Evolutionary conservation across 805 yeast species (phyloP).

Genomic region (Scheffersomyces lignosus): DNA sequence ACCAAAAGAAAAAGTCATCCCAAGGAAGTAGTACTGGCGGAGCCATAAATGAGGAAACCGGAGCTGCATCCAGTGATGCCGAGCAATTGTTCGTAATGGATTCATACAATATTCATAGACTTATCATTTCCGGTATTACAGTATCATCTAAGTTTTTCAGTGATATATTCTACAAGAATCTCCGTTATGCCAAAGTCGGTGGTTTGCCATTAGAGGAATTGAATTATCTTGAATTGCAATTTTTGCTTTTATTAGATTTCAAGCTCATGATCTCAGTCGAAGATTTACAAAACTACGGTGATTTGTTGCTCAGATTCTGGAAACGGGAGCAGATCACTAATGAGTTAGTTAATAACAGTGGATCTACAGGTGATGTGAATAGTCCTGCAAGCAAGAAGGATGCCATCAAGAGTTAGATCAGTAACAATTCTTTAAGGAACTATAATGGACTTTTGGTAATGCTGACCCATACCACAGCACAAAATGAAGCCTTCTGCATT

Average conservation of each 20-base stretch:
- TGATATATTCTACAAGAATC: slow-evolving; percentile 91
- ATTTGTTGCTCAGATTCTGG: slow-evolving; percentile 82
- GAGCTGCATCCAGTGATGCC: slow-evolving; percentile 11
- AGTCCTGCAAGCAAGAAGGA: neutral
- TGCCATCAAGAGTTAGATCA: neutral
- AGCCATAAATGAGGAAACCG: slow-evolving; percentile 10
- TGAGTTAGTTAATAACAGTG: slow-evolving; percentile 19
- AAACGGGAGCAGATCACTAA: slow-evolving; percentile 59
- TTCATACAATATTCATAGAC: slow-evolving; percentile 89
- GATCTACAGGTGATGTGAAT: neutral
- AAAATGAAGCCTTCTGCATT: too few species aligned
- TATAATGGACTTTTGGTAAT: neutral
- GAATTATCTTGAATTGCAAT: slow-evolving; percentile 89
- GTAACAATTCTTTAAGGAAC: neutral
- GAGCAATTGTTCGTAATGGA: slow-evolving; percentile 89
- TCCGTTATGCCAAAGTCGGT: slow-evolving; percentile 93
- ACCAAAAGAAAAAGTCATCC: slow-evolving; percentile 15
- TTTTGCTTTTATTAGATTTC: slow-evolving; percentile 80
- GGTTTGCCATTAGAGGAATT: slow-evolving; percentile 92
- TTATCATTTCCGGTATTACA: slow-evolving; percentile 92
- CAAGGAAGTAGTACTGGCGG: slow-evolving; percentile 18
- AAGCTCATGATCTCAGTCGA: slow-evolving; percentile 83
- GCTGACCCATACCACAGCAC: too few species aligned
- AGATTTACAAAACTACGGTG: slow-evolving; percentile 89
- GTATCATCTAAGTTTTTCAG: slow-evolving; percentile 93